Evolutionary conservation across 192 early-diverging fungal genomes (phyloP).

Genomic region (Pecoramyces ruminantium): DNA sequence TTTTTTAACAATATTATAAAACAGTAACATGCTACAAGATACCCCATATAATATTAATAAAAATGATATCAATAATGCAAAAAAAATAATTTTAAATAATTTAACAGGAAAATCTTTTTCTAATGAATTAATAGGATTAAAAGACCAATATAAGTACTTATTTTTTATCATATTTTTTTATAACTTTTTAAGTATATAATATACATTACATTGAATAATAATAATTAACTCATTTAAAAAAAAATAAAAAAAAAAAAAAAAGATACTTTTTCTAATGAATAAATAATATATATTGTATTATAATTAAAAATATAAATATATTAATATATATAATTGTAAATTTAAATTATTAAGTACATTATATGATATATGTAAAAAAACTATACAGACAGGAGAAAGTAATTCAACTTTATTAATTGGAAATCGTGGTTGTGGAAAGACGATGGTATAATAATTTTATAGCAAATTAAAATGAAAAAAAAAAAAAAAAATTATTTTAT

Average conservation of each 20-base stretch:
- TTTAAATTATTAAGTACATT: constrained; percentile 15
- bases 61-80: neutral
- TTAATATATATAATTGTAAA: too few relatives aligned
- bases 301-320: too few relatives aligned
- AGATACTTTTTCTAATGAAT: too few relatives aligned
- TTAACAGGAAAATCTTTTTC: neutral
- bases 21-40: neutral
- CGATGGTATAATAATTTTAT: constrained; percentile 17
- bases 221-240: too few relatives aligned
- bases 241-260: too few relatives aligned
- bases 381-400: constrained; percentile 53
- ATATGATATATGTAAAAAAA: constrained; percentile 33
- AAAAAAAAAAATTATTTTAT: too few relatives aligned
- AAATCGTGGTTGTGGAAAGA: constrained; percentile 61
- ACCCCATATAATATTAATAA: neutral
- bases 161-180: too few relatives aligned
- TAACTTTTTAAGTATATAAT: too few relatives aligned
- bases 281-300: too few relatives aligned
- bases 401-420: constrained; percentile 79
- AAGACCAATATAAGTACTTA: neutral
- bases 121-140: neutral
- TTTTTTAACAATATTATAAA: too few relatives aligned
- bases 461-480: too few relatives aligned
- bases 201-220: too few relatives aligned
- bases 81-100: neutral